Evolutionary conservation across 2,329 filamentous ascomycete species (phyloP), one percentile per base, ranked within the genome.

Genomic region (Zymoseptoria brevis): DNA sequence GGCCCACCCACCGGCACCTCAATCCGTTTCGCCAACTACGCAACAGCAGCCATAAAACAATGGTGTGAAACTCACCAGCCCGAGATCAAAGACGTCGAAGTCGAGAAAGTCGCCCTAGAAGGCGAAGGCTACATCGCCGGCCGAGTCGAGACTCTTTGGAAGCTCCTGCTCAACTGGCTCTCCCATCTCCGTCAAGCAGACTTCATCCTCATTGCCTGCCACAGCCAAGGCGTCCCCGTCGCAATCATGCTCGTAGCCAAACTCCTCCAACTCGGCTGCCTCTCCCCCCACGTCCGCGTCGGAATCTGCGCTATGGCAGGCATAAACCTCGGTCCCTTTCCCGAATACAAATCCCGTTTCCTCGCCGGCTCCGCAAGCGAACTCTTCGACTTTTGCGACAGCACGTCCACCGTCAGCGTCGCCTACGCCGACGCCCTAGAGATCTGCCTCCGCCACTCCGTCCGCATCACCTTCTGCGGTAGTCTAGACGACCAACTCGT

Each of bases 401-500:
- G 89, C 0, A 83, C 88, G 58, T 96, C 90, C 70, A 81, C 85
- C 56, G 89, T 96, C 11, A 93, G 90, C 0, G 87, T 87, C 68
- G 84, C 89, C 65, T 95, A 96, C 66, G 85, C 90, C 67, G 79
- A 85, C 26, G 85, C 91, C 0, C 76, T 97, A 2, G 85, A 88
- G 68, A 83, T 83, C 8, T 87, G 88, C 1, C 78, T 99, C 6
- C 82, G 86, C 16, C 87, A 90, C 67, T 91, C 92, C 11, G 89
- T 89, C 13, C 84, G 90, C 49, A 84, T 97, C 54, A 88, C 91
- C 0, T 96, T 92, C 72, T 82, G 96, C 60, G 93, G 93, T 57
- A 96, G 92, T 73, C 95, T 99, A 55, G 94, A 99, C 72, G 94
- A 99, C 73, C 94, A 99, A 74, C 80, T 99, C 2, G 92, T 99